Evolutionary conservation across 305 asterid species (phyloP).

Genomic region (Fraxinus paxiana): DNA sequence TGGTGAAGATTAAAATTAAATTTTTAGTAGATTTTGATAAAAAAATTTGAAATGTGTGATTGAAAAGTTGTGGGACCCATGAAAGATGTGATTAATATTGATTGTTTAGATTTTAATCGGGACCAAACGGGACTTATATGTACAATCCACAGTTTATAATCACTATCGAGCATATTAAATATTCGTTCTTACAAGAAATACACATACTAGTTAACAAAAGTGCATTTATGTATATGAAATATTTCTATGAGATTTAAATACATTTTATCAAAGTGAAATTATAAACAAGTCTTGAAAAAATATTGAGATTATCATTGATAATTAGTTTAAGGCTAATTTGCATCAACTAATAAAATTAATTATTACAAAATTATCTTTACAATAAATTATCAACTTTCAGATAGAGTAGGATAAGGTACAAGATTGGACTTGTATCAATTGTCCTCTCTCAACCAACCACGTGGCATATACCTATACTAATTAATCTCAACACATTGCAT

Average conservation of each 20-base stretch:
- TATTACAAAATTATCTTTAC: neutral
- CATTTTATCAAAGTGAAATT: neutral
- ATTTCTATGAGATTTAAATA: neutral
- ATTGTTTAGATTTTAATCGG: no score
- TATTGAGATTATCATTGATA: neutral
- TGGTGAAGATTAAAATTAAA: no score
- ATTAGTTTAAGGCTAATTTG: neutral
- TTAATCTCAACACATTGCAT: conserved; percentile 21
- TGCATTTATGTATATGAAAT: neutral
- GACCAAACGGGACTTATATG: neutral
- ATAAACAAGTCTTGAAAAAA: neutral
- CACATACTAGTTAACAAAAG: neutral
- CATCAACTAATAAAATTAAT: neutral
- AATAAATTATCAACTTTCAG: neutral
- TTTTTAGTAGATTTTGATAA: no score
- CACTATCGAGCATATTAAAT: neutral
- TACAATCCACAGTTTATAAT: neutral
- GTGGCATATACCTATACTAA: conserved; percentile 42
- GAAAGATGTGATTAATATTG: no score
- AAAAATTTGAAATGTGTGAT: no score
- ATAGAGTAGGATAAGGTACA: conserved; percentile 36
- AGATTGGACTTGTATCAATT: conserved; percentile 25
- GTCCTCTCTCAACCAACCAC: conserved; percentile 56
- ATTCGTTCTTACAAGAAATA: neutral
- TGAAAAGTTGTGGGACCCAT: no score